Conservation (phyloP, 148 eudicot species). For the Arbutus unedo region DNA sequence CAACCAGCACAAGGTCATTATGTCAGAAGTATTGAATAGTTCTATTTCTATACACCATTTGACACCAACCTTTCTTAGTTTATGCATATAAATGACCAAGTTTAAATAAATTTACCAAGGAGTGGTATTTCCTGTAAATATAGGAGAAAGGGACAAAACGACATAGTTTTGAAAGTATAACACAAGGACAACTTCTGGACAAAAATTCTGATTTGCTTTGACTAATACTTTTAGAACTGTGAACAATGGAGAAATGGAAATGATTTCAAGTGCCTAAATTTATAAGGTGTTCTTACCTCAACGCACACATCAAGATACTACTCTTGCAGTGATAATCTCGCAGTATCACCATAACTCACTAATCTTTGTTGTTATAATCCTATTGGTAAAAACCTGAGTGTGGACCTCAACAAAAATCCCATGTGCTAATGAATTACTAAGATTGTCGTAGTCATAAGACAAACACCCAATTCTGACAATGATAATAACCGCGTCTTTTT, state of each 20-base stretch:
- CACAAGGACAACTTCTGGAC: neutral
- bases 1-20: too few species aligned
- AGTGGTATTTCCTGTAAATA: neutral
- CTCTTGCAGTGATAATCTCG: neutral
- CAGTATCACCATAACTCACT: neutral
- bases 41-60: neutral
- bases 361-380: neutral
- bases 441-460: neutral
- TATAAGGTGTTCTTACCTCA: neutral
- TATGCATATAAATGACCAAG: neutral
- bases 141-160: neutral
- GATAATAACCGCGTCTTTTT: neutral
- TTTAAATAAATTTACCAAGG: neutral
- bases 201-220: neutral
- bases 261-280: neutral
- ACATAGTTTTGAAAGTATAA: neutral
- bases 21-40: too few species aligned
- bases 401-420: constrained; percentile 1
- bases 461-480: neutral
- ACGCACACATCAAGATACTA: neutral
- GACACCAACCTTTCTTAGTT: neutral
- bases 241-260: neutral
- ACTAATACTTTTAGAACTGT: neutral
- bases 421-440: neutral
- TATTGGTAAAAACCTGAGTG: neutral